Evolutionary conservation across 345 rosid species (phyloP).

Genomic region (Linum trigynum): DNA sequence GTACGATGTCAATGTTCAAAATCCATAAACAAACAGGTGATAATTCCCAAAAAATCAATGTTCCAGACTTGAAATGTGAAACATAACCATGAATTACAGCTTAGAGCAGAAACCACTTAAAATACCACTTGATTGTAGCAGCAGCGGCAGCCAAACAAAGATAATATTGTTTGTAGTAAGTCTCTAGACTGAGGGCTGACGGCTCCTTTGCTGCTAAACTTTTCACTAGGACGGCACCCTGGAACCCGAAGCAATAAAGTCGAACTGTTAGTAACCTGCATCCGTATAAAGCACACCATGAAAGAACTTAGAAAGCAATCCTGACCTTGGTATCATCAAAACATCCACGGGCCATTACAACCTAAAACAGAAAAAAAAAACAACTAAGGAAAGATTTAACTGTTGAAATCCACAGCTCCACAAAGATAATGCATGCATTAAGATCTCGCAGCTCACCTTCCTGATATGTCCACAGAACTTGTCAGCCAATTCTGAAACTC

Average conservation of each 20-base stretch:
- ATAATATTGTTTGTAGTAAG: constrained; percentile 91
- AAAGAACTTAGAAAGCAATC: constrained; percentile 10
- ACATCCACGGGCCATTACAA: constrained; percentile 78
- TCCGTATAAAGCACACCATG: constrained; percentile 11
- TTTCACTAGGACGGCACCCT: constrained; percentile 82
- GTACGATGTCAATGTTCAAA: constrained; percentile 1
- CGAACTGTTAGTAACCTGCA: constrained; percentile 17
- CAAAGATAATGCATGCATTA: neutral
- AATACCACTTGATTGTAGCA: constrained; percentile 81
- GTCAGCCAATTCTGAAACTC: constrained; percentile 76
- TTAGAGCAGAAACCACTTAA: constrained; percentile 12
- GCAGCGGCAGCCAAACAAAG: constrained; percentile 91
- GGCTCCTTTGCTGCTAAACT: constrained; percentile 82
- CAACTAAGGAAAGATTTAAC: neutral
- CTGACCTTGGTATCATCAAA: constrained; percentile 94
- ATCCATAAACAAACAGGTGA: constrained; percentile 6
- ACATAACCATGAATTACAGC: neutral
- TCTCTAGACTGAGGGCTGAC: constrained; percentile 82
- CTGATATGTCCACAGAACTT: constrained; percentile 50
- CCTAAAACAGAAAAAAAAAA: constrained; percentile 31
- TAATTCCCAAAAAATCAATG: neutral
- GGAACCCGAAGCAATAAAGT: constrained; percentile 21
- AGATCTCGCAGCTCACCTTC: constrained; percentile 39
- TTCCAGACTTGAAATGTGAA: neutral
- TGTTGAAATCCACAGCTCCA: neutral